These are phyloP conservation scores for Albugo candida DNA, from an alignment of 352 stramenopile genomes.

Conservation along the genomic window DNA sequence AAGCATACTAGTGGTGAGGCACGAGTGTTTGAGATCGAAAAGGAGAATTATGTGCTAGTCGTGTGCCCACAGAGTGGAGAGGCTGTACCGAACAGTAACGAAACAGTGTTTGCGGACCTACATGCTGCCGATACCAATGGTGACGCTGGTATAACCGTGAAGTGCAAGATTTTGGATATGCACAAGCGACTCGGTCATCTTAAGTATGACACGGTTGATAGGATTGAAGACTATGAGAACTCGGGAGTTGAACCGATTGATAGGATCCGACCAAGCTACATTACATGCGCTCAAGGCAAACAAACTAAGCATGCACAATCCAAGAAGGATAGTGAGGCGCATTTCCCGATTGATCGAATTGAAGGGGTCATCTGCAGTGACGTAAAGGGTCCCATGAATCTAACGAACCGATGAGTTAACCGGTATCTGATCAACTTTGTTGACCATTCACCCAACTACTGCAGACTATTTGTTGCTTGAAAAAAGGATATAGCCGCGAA, in stretches of 20 bases:
- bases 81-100: too few relatives aligned
- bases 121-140: too few relatives aligned
- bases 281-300: background rate
- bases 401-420: background rate
- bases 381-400: constrained; percentile 1
- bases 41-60: too few relatives aligned
- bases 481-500: background rate
- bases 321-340: background rate
- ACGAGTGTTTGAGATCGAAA: too few relatives aligned
- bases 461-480: background rate
- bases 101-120: too few relatives aligned
- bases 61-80: too few relatives aligned
- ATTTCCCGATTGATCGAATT: too few relatives aligned
- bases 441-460: constrained; percentile 1
- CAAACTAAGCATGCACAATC: background rate
- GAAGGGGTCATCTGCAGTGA: constrained; percentile 1
- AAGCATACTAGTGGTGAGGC: too few relatives aligned
- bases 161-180: background rate
- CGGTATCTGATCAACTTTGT: constrained; percentile 1
- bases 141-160: background rate
- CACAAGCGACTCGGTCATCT: background rate
- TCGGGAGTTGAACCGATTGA: background rate
- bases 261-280: background rate
- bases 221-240: background rate
- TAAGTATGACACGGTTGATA: background rate